A percentile compares a stretch with the other conserved stretches of the same genome.
Conservation (phyloP, 176 grass and related monocot genomes). For the Bonia amplexicaulis region DNA sequence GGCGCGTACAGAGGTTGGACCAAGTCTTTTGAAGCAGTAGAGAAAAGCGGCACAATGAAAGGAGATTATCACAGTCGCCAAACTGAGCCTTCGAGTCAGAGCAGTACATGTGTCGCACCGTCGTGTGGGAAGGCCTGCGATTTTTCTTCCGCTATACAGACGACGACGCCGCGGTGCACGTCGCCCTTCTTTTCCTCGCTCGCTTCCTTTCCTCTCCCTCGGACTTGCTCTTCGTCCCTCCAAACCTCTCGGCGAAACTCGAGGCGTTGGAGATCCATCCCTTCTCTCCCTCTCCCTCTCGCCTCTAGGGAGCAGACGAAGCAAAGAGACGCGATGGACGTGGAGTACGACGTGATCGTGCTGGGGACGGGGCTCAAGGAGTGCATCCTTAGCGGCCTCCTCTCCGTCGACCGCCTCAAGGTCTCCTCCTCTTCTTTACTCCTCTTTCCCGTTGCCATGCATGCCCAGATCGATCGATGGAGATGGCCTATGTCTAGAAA, state of each 20-base stretch:
- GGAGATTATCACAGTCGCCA: too few species aligned
- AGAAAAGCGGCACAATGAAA: too few species aligned
- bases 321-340: constrained; percentile 51
- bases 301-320: neutral
- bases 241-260: neutral
- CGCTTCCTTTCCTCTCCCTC: neutral
- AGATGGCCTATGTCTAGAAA: neutral
- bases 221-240: neutral
- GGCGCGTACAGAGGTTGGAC: too few species aligned
- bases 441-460: neutral
- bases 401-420: constrained; percentile 95
- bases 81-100: neutral
- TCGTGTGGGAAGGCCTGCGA: neutral
- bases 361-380: constrained; percentile 93
- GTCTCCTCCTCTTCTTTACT: neutral
- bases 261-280: constrained; percentile 15
- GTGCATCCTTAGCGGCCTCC: constrained; percentile 96
- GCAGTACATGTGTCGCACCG: neutral
- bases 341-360: constrained; percentile 95
- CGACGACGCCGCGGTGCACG: neutral
- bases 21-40: too few species aligned
- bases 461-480: neutral
- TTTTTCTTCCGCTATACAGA: neutral
- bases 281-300: neutral
- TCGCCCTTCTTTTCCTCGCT: neutral